These are phyloP conservation scores for Marasmius fiardii DNA, from an alignment of 1,284 basidiomycete genomes.

Conservation along the genomic window DNA sequence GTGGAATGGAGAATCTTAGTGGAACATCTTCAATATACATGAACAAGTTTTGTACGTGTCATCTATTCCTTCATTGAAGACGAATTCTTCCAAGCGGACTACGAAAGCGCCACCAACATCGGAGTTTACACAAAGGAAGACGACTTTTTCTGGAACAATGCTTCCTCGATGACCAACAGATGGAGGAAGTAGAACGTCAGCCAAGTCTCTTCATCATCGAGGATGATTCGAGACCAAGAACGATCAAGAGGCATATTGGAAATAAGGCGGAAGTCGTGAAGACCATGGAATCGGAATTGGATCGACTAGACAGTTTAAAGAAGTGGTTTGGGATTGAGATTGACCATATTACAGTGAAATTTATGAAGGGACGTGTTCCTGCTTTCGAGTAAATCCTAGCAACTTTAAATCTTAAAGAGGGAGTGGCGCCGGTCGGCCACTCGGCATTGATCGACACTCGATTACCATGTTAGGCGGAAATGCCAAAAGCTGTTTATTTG, in stretches of 20 bases:
- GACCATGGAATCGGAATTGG: constrained; percentile 25
- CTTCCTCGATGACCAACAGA: constrained; percentile 22
- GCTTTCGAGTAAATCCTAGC: background rate
- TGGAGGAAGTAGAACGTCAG: background rate
- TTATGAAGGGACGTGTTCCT: constrained; percentile 22
- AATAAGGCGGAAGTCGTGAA: constrained; percentile 21
- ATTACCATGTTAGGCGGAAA: too few relatives aligned
- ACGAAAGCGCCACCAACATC: constrained; percentile 25
- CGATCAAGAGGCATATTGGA: constrained; percentile 25
- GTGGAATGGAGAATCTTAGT: constrained; percentile 29
- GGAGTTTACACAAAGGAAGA: constrained; percentile 21
- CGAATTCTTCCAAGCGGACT: constrained; percentile 31
- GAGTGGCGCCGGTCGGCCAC: too few relatives aligned
- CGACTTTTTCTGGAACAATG: constrained; percentile 28
- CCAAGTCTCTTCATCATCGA: background rate
- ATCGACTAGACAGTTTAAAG: constrained; percentile 28
- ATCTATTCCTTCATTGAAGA: constrained; percentile 33
- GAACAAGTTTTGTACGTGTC: constrained; percentile 14
- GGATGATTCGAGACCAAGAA: background rate
- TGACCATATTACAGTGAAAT: constrained; percentile 16
- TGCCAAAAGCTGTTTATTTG: too few relatives aligned
- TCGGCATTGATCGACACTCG: too few relatives aligned
- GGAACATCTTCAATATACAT: constrained; percentile 20
- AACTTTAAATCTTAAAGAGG: too few relatives aligned
- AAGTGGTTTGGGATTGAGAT: constrained; percentile 30